Conservation (phyloP, 441 rosid genomes). For the Erodium moschatum region DNA sequence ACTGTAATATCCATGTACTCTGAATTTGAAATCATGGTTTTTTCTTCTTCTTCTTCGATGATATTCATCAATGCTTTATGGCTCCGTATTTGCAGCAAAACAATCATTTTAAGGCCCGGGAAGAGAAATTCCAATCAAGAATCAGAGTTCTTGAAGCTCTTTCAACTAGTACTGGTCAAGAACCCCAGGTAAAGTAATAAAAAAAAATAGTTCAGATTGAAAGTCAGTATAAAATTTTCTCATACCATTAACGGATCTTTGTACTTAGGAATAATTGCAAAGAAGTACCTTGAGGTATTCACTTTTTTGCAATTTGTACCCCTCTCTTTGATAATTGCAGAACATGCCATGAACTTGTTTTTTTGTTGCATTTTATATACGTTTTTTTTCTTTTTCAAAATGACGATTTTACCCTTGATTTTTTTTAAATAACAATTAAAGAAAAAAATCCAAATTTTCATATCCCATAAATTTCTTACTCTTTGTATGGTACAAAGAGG, state of each 20-base stretch:
- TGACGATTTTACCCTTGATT: too few relatives aligned
- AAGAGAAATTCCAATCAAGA: constrained; percentile 79
- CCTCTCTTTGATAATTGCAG: too few relatives aligned
- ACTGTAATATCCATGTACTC: constrained; percentile 39
- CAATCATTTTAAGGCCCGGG: constrained; percentile 62
- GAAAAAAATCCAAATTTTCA: too few relatives aligned
- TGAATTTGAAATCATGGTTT: constrained; percentile 9
- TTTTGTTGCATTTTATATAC: too few relatives aligned
- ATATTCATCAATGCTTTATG: constrained; percentile 21
- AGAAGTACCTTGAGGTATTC: too few relatives aligned
- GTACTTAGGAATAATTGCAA: too few relatives aligned
- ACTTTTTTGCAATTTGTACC: too few relatives aligned
- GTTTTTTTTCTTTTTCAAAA: too few relatives aligned
- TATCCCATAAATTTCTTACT: too few relatives aligned
- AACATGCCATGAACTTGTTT: too few relatives aligned
- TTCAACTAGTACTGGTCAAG: constrained; percentile 56
- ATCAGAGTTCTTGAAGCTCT: constrained; percentile 72
- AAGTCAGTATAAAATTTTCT: background rate
- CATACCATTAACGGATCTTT: background rate
- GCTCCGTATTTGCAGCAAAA: constrained; percentile 58
- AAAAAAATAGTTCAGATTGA: constrained; percentile 6
- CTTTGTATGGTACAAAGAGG: too few relatives aligned
- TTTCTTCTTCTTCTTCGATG: background rate
- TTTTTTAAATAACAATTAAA: too few relatives aligned
- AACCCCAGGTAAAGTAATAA: constrained; percentile 48